Percentiles rank a stretch among this genome's conserved stretches.
These are phyloP conservation scores for Westerdykella sp. DNA, from an alignment of 2,329 filamentous ascomycete genomes.

Conservation along the genomic window DNA sequence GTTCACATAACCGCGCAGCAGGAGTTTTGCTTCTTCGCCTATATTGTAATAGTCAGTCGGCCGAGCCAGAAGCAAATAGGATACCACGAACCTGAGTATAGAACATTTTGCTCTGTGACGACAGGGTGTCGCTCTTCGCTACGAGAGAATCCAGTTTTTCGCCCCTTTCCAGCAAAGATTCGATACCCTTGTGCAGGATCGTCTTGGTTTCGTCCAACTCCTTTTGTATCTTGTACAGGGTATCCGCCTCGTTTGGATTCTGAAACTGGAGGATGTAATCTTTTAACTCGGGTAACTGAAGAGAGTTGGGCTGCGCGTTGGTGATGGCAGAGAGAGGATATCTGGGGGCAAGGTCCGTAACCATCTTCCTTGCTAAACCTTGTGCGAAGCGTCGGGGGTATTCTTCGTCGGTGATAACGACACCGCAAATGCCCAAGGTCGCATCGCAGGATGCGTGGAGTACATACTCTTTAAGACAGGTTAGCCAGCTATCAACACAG, in stretches of 20 bases:
- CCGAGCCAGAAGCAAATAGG: not conserved
- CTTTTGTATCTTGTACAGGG: conserved; percentile 91
- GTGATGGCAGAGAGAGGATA: conserved; percentile 58
- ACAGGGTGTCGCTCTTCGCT: conserved; percentile 85
- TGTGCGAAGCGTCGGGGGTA: conserved; percentile 70
- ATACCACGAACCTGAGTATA: conserved; percentile 61
- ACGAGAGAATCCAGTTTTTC: conserved; percentile 96
- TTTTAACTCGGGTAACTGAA: conserved; percentile 67
- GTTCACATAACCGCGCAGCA: conserved; percentile 52
- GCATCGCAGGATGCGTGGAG: too few species aligned
- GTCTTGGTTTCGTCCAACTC: conserved; percentile 98
- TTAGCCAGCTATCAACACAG: too few species aligned
- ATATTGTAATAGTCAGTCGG: conserved; percentile 6
- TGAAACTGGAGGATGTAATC: conserved; percentile 76
- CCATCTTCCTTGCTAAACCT: conserved; percentile 30
- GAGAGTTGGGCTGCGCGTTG: conserved; percentile 32
- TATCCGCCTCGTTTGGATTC: conserved; percentile 82
- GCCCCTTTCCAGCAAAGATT: conserved; percentile 78
- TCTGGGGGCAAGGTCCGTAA: conserved; percentile 73
- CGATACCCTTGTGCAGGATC: conserved; percentile 93
- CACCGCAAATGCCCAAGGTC: conserved; percentile 37
- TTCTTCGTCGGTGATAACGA: conserved; percentile 45
- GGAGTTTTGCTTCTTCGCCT: conserved; percentile 57
- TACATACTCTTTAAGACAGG: too few species aligned
- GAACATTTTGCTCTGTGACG: conserved; percentile 94